Evolutionary conservation across 2,329 filamentous ascomycete species (phyloP), one percentile per base, ranked within the genome.

Genomic region (Hymenoscyphus scutula): DNA sequence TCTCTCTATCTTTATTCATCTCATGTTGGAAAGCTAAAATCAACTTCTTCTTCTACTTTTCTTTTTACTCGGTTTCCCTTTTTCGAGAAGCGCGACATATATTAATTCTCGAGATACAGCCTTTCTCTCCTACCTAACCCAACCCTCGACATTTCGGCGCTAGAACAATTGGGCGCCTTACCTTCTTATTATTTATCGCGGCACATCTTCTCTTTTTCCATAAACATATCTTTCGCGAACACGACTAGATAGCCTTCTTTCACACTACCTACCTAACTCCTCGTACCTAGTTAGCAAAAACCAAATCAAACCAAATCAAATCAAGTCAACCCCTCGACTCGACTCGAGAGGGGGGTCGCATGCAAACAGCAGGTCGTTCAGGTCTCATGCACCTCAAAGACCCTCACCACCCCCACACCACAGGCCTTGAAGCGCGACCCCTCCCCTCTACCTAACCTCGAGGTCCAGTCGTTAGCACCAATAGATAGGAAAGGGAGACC

Each of bases 311-410:
- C 23, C 19, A 19, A 48, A 19, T 17, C n/a, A n/a, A n/a, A n/a
- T n/a, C n/a, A n/a, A n/a, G n/a, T n/a, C n/a, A n/a, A n/a, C n/a
- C n/a, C n/a, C n/a, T n/a, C n/a, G n/a, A n/a, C n/a, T n/a, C n/a
- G n/a, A n/a, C n/a, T n/a, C n/a, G n/a, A n/a, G n/a, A n/a, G n/a
- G n/a, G n/a, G n/a, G n/a, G n/a, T n/a, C n/a, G 41, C 41, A 11
- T 19, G 41, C n/a, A 23, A 19, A 3, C 11, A 19, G 64, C 15
- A 60, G 13, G 58, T 57, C 51, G 59, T 64, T 58, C 56, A 60
- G 59, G 59, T 61, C 59, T 61, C 65, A 65, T 67, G 65, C 65
- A 65, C 37, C 60, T 54, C 25, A 51, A 59, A 58, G 56, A 25
- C 61, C 37, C 51, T 61, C 27, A 27, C n/a, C n/a, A n/a, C n/a